Evolutionary conservation across 2,329 filamentous ascomycete species (phyloP), one percentile per base, ranked within the genome.

Genomic region (Aspergillus aculeatus): DNA sequence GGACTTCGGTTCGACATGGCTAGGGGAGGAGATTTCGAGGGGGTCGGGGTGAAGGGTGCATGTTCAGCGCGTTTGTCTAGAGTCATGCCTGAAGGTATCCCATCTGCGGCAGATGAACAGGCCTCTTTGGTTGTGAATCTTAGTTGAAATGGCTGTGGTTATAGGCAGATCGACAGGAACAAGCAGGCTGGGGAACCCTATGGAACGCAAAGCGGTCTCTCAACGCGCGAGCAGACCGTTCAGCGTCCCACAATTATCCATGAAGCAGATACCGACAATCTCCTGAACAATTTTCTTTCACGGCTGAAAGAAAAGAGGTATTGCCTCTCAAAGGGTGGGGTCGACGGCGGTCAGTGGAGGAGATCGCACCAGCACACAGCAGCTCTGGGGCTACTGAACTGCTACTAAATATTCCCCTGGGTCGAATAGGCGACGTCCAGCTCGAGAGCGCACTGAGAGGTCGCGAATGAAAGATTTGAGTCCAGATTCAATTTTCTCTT

Each of bases 181-280:
- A 58, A 60, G 64, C 69, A 75, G 75, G 76, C 75, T 77, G 76
- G 74, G 75, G 77, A 77, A 77, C 74, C 78, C 75, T 74, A 80
- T 80, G 78, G 78, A 81, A 81, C 78, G 79, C 79, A 79, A 80
- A 79, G 74, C 76, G 76, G 77, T 75, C 78, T 80, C 79, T 80
- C 79, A 77, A 61, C 67, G 62, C 69, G 68, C 71, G 78, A 81
- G 79, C 69, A 76, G 77, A 80, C 77, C 77, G 76, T 79, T 79
- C 68, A 65, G 78, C 78, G 77, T 80, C 77, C 79, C 78, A 80
- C 77, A 78, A 74, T 72, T 73, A 70, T 75, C 75, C 77, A 78
- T 80, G 66, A 71, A 71, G 63, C 44, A 53, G 60, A 60, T 59
- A 63, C 63, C 56, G 53, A 59, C 64, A 71, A 66, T 64, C 63